These are phyloP conservation scores for Neoascochyta sp. DNA, from an alignment of 2,329 filamentous ascomycete species.

Conservation along the genomic window DNA sequence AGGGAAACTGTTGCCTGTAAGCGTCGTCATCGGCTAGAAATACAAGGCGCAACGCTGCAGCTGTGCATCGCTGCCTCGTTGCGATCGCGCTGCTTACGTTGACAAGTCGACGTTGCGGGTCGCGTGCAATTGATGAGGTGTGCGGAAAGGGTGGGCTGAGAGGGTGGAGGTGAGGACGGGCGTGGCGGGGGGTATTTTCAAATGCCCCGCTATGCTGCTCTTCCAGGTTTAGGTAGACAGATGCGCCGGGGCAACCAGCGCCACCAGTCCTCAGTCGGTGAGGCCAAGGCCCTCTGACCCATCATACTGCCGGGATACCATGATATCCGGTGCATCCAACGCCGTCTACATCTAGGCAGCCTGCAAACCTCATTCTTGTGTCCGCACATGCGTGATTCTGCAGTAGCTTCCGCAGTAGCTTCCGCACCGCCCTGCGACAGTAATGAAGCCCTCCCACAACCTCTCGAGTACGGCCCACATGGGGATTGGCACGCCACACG, in stretches of 20 bases:
- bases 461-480: no score
- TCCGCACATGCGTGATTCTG: no score
- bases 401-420: no score
- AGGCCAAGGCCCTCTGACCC: slow-evolving; percentile 3
- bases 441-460: no score
- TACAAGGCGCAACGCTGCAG: slow-evolving; percentile 8
- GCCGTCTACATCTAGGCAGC: no score
- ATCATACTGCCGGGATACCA: no score
- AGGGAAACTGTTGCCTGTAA: slow-evolving; percentile 31
- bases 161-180: slow-evolving; percentile 22
- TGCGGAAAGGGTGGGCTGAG: slow-evolving; percentile 17
- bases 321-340: no score
- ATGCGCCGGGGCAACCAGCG: slow-evolving; percentile 20
- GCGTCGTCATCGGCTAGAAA: slow-evolving; percentile 34
- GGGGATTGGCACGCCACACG: no score
- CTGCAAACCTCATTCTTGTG: no score
- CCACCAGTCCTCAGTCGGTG: slow-evolving; percentile 7
- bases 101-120: slow-evolving; percentile 19
- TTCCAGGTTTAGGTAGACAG: slow-evolving; percentile 15
- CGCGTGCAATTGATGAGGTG: slow-evolving; percentile 12
- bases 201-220: no score
- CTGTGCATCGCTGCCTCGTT: no score
- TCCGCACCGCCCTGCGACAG: no score
- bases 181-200: slow-evolving; percentile 21
- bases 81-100: slow-evolving; percentile 28